A percentile compares a stretch with the other conserved stretches of the same genome.
Conservation (phyloP, 306 rosid genomes). For the Malus orientalis region DNA sequence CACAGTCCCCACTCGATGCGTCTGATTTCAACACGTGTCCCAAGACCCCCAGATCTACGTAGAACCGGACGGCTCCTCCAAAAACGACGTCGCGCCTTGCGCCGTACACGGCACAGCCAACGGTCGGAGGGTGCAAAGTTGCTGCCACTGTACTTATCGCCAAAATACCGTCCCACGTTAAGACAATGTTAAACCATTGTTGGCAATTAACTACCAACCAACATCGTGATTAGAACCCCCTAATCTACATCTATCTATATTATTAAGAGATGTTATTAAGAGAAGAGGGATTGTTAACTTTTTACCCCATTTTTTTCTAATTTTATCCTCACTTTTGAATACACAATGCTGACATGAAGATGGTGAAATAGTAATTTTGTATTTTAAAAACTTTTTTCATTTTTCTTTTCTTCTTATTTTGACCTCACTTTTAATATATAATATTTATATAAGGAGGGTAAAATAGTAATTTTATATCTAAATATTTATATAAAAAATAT, state of each 20-base stretch:
- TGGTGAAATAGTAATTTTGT: too few relatives aligned
- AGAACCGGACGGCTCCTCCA: background rate
- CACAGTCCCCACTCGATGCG: background rate
- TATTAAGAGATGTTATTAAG: too few relatives aligned
- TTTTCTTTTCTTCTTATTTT: too few relatives aligned
- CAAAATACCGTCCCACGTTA: constrained; percentile 2
- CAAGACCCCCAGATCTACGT: background rate
- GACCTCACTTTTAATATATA: too few relatives aligned
- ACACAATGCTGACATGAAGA: too few relatives aligned
- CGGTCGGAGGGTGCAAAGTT: constrained; percentile 13
- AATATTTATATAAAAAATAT: too few relatives aligned
- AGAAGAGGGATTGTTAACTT: too few relatives aligned
- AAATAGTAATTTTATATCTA: too few relatives aligned
- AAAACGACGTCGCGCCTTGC: background rate
- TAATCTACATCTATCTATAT: background rate
- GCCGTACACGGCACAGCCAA: constrained; percentile 23
- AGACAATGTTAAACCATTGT: constrained; percentile 41
- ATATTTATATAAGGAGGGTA: too few relatives aligned
- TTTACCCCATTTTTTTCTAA: too few relatives aligned
- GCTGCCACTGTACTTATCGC: constrained; percentile 5
- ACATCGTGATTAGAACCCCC: background rate
- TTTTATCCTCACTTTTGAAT: too few relatives aligned
- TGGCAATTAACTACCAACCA: constrained; percentile 15
- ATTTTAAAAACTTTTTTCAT: too few relatives aligned
- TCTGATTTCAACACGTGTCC: constrained; percentile 22